These are phyloP conservation scores for Intubia oerlemansii DNA, from an alignment of 2,329 filamentous ascomycete genomes.

Conservation along the genomic window DNA sequence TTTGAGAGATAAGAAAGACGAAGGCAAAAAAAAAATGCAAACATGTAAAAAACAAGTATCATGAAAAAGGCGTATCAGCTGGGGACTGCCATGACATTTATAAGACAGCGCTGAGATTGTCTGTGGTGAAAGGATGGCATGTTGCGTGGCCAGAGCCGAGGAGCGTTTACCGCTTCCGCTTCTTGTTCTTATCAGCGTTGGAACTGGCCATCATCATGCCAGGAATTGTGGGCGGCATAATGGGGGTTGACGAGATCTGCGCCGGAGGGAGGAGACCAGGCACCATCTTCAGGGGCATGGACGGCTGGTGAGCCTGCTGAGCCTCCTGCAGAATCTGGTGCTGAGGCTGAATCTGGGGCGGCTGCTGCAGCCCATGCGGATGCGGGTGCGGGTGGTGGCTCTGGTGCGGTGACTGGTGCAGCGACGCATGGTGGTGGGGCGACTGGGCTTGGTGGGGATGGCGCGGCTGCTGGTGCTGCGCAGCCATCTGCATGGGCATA, in stretches of 20 bases:
- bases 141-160: background rate
- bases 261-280: slow-evolving; percentile 20
- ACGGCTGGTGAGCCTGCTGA: too few relatives aligned
- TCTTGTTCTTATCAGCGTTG: slow-evolving; percentile 33
- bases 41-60: too few relatives aligned
- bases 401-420: background rate
- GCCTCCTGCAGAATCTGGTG: background rate
- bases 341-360: slow-evolving; percentile 10
- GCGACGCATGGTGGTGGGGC: too few relatives aligned
- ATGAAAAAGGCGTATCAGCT: too few relatives aligned
- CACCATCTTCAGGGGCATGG: slow-evolving; percentile 2
- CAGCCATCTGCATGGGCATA: background rate
- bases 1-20: too few relatives aligned
- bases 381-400: background rate
- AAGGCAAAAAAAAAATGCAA: too few relatives aligned
- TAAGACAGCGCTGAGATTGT: too few relatives aligned
- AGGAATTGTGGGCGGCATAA: slow-evolving; percentile 7
- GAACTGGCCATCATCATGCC: slow-evolving; percentile 6
- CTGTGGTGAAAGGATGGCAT: background rate
- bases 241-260: slow-evolving; percentile 18
- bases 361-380: slow-evolving; percentile 8
- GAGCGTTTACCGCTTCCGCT: slow-evolving; percentile 30
- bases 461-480: background rate
- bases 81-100: too few relatives aligned
- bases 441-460: too few relatives aligned